phyloP scores from a whole-genome alignment of 2,329 filamentous ascomycete genomes.

The Apiospora hydei region DNA sequence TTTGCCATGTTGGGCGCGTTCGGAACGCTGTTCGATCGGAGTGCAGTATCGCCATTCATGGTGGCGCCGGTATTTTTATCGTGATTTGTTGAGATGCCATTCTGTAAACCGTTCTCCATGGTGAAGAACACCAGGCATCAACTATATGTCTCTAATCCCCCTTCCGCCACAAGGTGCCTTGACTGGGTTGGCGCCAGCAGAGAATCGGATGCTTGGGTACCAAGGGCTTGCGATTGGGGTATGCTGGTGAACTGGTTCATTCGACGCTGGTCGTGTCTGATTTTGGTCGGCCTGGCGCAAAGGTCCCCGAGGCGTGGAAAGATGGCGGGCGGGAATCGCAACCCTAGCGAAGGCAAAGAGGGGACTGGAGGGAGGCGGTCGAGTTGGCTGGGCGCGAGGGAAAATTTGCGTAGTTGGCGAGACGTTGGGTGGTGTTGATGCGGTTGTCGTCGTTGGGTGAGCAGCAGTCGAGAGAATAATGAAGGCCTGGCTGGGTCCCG shows the following conservation, averaged over 20 bases:
- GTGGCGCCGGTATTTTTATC: slow-evolving; percentile 57
- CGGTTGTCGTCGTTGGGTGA: slow-evolving; percentile 8
- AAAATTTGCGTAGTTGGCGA: neutral
- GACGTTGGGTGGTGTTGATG: slow-evolving; percentile 6
- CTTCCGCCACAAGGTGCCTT: slow-evolving; percentile 43
- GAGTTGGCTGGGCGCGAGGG: neutral
- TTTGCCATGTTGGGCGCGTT: slow-evolving; percentile 39
- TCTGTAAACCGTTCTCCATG: slow-evolving; percentile 63
- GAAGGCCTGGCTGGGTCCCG: neutral
- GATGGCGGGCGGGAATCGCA: neutral
- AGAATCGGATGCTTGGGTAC: neutral
- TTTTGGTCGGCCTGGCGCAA: slow-evolving; percentile 7
- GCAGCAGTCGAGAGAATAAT: slow-evolving; percentile 7
- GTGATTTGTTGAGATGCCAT: slow-evolving; percentile 62
- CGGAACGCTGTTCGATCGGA: slow-evolving; percentile 27
- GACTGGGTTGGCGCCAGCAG: slow-evolving; percentile 33
- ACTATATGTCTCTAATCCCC: slow-evolving; percentile 40
- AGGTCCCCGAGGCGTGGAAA: neutral
- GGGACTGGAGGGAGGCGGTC: neutral
- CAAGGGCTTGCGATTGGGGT: slow-evolving; percentile 16
- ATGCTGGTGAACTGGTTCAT: neutral
- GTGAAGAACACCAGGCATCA: slow-evolving; percentile 59
- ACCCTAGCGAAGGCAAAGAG: neutral
- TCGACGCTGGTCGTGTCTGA: neutral
- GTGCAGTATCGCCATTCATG: slow-evolving; percentile 38